Percentiles rank a stretch among this genome's conserved stretches.
phyloP scores from a whole-genome alignment of 169 alveolate genomes.

The Cryptosporidium viatorum region DNA sequence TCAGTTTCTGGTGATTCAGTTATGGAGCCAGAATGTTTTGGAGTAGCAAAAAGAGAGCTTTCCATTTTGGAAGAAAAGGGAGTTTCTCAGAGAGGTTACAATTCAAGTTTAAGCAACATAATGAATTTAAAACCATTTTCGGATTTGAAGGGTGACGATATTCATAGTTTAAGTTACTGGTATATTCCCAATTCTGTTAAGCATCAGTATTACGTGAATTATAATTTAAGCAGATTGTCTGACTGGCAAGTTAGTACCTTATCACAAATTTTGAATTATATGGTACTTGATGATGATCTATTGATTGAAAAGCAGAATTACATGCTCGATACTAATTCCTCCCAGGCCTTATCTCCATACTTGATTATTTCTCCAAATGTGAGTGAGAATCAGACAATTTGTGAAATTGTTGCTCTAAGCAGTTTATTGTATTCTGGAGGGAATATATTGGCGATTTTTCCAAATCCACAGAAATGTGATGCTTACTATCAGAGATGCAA shows the following conservation, averaged over 20 bases:
- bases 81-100: slow-evolving; percentile 40
- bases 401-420: slow-evolving; percentile 37
- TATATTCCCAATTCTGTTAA: slow-evolving; percentile 47
- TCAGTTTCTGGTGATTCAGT: slow-evolving; percentile 48
- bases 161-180: slow-evolving; percentile 46
- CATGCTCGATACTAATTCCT: background rate
- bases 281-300: background rate
- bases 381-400: background rate
- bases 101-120: slow-evolving; percentile 26
- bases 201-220: slow-evolving; percentile 7
- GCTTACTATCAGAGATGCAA: slow-evolving; percentile 37
- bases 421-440: slow-evolving; percentile 36
- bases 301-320: background rate
- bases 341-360: background rate
- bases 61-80: slow-evolving; percentile 7
- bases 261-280: background rate
- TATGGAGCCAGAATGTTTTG: slow-evolving; percentile 69
- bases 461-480: slow-evolving; percentile 38
- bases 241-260: slow-evolving; percentile 51
- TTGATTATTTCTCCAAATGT: slow-evolving; percentile 14
- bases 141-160: slow-evolving; percentile 29
- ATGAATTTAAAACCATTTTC: slow-evolving; percentile 25
- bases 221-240: background rate
- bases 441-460: slow-evolving; percentile 28
- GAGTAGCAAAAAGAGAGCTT: slow-evolving; percentile 48